Percentiles rank a stretch among this genome's conserved stretches.
Evolutionary conservation across 1,139 yeast species (phyloP).

Genomic region (Chernovozyma sophiae-reginae): DNA sequence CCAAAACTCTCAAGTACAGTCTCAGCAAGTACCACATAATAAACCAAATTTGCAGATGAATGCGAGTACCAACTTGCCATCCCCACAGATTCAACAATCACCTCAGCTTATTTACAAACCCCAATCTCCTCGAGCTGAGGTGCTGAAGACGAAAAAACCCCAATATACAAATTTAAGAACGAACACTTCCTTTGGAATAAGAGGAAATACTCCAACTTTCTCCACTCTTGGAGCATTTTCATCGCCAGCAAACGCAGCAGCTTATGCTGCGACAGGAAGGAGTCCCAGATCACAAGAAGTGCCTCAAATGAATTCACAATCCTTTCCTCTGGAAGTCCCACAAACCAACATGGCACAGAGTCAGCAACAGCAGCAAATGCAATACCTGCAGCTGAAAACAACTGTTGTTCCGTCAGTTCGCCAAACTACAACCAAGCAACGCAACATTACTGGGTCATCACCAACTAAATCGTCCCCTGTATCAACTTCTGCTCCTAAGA

Average conservation of each 20-base stretch:
- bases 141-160: slow-evolving; percentile 3
- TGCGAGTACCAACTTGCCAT: not conserved
- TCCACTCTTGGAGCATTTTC: not conserved
- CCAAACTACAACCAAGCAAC: not conserved
- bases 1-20: not conserved
- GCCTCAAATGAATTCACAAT: too few species aligned
- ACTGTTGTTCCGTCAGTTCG: not conserved
- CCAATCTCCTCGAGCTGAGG: not conserved
- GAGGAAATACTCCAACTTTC: not conserved
- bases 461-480: not conserved
- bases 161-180: slow-evolving; percentile 10
- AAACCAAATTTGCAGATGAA: not conserved
- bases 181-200: slow-evolving; percentile 10
- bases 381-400: not conserved
- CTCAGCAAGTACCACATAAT: not conserved
- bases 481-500: not conserved
- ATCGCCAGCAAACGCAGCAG: slow-evolving; percentile 9
- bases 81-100: not conserved
- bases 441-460: not conserved
- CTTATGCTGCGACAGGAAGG: slow-evolving; percentile 2
- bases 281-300: not conserved
- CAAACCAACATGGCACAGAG: not conserved
- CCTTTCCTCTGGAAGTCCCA: too few species aligned
- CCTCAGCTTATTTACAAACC: not conserved
- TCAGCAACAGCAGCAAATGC: not conserved